These are phyloP conservation scores for Candida sp. DNA, from an alignment of 1,139 yeast species.

Conservation along the genomic window DNA sequence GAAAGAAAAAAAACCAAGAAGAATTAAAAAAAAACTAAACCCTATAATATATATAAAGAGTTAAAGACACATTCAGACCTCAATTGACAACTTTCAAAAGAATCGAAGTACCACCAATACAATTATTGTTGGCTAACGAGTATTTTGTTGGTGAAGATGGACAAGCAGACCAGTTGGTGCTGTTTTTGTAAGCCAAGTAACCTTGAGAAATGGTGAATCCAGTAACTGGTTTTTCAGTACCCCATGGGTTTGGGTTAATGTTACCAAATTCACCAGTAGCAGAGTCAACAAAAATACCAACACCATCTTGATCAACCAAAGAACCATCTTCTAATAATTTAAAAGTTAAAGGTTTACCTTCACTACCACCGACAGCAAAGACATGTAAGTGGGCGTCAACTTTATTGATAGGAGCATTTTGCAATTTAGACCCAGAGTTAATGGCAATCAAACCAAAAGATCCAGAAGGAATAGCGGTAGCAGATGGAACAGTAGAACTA, in stretches of 20 bases:
- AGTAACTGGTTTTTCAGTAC: conserved; percentile 16
- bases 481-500: background rate
- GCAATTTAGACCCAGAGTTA: conserved; percentile 11
- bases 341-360: conserved; percentile 16
- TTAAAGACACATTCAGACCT: background rate
- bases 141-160: conserved; percentile 17
- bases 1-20: background rate
- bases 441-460: conserved; percentile 5
- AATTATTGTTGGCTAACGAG: conserved; percentile 19
- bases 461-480: background rate
- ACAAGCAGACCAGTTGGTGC: conserved; percentile 15
- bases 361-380: conserved; percentile 21
- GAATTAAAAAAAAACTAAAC: background rate
- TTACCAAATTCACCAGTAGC: conserved; percentile 22
- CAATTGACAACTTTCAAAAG: conserved; percentile 4
- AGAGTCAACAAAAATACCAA: conserved; percentile 18
- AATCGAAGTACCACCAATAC: conserved; percentile 20
- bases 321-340: conserved; percentile 17
- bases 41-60: no score
- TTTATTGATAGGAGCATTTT: conserved; percentile 17
- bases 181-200: conserved; percentile 16
- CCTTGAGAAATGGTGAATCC: conserved; percentile 18
- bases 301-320: conserved; percentile 21
- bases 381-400: conserved; percentile 20
- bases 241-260: conserved; percentile 17